A percentile compares a stretch with the other conserved stretches of the same genome.
These are phyloP conservation scores for Chlorella vulgaris DNA, from an alignment of 139 green algal genomes.

Conservation along the genomic window DNA sequence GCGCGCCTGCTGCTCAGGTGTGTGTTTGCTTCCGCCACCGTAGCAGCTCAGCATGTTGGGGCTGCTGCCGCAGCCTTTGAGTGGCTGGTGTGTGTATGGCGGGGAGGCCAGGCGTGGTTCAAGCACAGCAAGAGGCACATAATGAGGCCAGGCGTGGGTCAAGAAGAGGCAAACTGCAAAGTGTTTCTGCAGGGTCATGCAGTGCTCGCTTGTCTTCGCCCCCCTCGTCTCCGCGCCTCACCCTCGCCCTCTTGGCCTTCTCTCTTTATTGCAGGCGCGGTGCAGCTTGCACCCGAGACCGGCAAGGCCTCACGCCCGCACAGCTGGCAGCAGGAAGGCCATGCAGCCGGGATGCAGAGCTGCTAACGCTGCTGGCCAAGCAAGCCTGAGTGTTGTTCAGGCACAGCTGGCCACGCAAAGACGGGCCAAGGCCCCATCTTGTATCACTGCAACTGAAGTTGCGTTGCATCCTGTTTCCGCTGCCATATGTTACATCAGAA, in stretches of 20 bases:
- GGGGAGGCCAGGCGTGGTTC: too few species aligned
- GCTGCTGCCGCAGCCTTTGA: background rate
- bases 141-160: too few species aligned
- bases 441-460: background rate
- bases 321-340: constrained; percentile 23
- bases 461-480: background rate
- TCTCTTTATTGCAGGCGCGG: constrained; percentile 14
- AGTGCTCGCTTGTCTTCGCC: background rate
- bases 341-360: constrained; percentile 20
- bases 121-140: too few species aligned
- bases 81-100: background rate
- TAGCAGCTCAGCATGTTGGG: background rate
- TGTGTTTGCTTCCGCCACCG: background rate
- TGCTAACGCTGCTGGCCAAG: constrained; percentile 15
- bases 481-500: too few species aligned
- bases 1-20: constrained; percentile 30
- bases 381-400: background rate
- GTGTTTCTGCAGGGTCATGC: background rate
- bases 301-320: constrained; percentile 12
- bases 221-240: too few species aligned
- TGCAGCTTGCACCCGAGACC: constrained; percentile 6
- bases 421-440: background rate
- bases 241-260: background rate
- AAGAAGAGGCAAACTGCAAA: too few species aligned
- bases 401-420: background rate